Conservation (phyloP, 768 basidiomycete genomes). For the Lentinus brumalis region DNA sequence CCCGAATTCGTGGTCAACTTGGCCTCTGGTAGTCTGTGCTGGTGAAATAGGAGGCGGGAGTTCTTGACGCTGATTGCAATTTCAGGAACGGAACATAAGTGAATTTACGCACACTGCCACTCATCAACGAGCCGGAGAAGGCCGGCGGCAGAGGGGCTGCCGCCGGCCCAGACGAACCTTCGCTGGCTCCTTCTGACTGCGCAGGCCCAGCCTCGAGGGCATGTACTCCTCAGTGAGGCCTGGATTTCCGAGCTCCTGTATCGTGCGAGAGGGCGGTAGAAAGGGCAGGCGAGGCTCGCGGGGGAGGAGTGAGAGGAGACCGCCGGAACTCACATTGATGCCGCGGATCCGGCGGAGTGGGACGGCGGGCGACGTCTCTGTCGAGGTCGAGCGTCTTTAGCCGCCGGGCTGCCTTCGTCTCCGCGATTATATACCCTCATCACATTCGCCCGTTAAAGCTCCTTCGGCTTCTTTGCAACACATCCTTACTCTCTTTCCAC, state of each 20-base stretch:
- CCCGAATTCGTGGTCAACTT: no score
- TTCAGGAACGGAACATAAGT: neutral
- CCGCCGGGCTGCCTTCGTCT: neutral
- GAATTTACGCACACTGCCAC: neutral
- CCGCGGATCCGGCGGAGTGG: neutral
- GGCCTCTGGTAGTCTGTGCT: no score
- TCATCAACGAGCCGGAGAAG: neutral
- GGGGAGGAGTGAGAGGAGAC: neutral
- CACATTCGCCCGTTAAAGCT: slow-evolving; percentile 3
- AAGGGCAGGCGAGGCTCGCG: neutral
- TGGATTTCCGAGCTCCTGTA: neutral
- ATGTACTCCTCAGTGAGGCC: no score
- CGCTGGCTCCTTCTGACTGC: no score
- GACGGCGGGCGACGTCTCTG: neutral
- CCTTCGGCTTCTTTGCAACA: neutral
- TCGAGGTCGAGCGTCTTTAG: neutral
- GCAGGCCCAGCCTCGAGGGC: no score
- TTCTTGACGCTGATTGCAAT: no score
- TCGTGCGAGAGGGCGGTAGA: neutral
- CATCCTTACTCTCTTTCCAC: neutral
- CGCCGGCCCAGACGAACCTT: neutral
- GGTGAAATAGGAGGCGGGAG: no score
- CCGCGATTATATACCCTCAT: slow-evolving; percentile 7
- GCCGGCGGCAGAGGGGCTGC: neutral
- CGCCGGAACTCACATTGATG: neutral